Evolutionary conservation across 768 basidiomycete genomes (phyloP).

Genomic region (Hebeloma cylindrosporum): DNA sequence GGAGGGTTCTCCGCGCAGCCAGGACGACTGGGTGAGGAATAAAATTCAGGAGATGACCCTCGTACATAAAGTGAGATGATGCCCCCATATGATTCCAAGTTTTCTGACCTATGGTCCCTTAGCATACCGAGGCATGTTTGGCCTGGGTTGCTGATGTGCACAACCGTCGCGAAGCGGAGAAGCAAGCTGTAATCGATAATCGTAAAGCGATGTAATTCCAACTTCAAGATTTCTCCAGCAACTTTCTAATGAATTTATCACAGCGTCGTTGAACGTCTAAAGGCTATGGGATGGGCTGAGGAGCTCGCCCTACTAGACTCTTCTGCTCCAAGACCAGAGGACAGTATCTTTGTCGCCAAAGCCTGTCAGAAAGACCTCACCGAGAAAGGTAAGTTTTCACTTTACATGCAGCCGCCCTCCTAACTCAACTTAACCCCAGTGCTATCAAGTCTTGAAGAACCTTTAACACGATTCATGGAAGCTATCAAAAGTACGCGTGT

Average conservation of each 20-base stretch:
- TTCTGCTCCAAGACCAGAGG: background rate
- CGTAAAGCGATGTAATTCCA: slow-evolving; percentile 2
- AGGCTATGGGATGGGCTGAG: slow-evolving; percentile 11
- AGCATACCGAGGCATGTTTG: slow-evolving; percentile 4
- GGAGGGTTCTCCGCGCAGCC: too few relatives aligned
- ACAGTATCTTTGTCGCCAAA: background rate
- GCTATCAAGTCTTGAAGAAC: background rate
- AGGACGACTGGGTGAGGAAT: too few relatives aligned
- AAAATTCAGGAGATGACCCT: too few relatives aligned
- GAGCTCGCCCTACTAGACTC: slow-evolving; percentile 3
- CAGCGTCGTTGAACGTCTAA: slow-evolving; percentile 9
- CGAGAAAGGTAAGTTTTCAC: slow-evolving; percentile 4
- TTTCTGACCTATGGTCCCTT: background rate
- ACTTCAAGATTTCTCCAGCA: background rate
- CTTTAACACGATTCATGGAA: slow-evolving; percentile 3
- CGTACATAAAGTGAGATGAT: too few relatives aligned
- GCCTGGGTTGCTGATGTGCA: background rate
- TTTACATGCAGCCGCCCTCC: background rate
- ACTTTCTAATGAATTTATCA: background rate
- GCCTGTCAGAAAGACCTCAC: slow-evolving; percentile 13
- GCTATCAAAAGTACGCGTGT: background rate
- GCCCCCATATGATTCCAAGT: too few relatives aligned
- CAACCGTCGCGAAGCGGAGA: background rate
- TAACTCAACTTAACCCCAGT: background rate
- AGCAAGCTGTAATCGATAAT: background rate